Conservation (phyloP, 2,329 filamentous ascomycete genomes). For the Aspergillus sp. region DNA sequence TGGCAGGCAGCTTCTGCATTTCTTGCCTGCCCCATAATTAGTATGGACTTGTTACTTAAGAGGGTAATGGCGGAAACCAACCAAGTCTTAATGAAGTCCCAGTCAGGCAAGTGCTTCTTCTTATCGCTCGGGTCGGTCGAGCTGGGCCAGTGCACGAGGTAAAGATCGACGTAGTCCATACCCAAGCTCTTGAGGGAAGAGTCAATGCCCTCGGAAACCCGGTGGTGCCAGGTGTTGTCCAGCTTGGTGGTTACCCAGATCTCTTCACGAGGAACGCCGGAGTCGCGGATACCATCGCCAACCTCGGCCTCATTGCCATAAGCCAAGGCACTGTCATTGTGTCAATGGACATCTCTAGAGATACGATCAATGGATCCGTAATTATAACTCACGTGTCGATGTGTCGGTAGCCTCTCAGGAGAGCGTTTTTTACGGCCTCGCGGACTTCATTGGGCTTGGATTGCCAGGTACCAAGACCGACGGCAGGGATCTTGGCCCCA, state of each 20-base stretch:
- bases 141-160: constrained; percentile 60
- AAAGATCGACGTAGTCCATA: constrained; percentile 63
- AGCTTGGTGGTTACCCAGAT: constrained; percentile 64
- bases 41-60: constrained; percentile 58
- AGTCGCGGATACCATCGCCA: constrained; percentile 57
- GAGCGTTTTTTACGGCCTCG: constrained; percentile 41
- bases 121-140: constrained; percentile 45
- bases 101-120: constrained; percentile 61
- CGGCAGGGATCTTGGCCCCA: constrained; percentile 40
- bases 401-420: constrained; percentile 48
- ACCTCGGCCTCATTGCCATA: constrained; percentile 62
- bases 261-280: constrained; percentile 57
- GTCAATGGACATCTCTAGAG: not conserved
- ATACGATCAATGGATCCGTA: not conserved
- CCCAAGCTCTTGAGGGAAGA: constrained; percentile 57
- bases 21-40: constrained; percentile 42
- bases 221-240: constrained; percentile 57
- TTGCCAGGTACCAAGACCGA: constrained; percentile 51
- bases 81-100: constrained; percentile 77
- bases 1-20: constrained; percentile 38
- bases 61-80: constrained; percentile 42
- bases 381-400: constrained; percentile 43
- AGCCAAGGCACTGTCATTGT: constrained; percentile 24
- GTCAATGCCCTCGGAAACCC: constrained; percentile 54
- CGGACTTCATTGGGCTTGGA: constrained; percentile 46